Base-by-base conservation (phyloP, 2,329 filamentous ascomycete species). In the Cercospora sp. region DNA sequence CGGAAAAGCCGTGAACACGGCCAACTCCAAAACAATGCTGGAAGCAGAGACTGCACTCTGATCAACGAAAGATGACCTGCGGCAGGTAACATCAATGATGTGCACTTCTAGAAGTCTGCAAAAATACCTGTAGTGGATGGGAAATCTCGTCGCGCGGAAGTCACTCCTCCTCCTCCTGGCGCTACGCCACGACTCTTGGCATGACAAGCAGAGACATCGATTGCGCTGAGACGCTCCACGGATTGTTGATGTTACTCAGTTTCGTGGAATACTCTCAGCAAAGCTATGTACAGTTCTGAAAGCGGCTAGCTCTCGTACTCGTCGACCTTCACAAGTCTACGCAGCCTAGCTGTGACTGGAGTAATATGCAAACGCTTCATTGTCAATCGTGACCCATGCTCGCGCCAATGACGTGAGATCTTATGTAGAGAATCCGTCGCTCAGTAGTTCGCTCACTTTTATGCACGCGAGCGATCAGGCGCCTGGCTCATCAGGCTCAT, bases 401-500 rank as follows among this genome's bases (percentile, higher is more conserved):
- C 60, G 49, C 32, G 34, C 30, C 18, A 55, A 57, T 66, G 40
- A 16, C 43, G 49, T 34, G 28, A 53, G 26, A 18, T 61, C 13
- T 34, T 34, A 60, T 40, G n/a, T 24, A 57, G 53, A 45, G 32
- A 32, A 40, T 28, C 45, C 16, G 7, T 24, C 5, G 10, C 10
- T 51, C 45, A 24, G 21, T 24, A 13, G 10, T 51, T 24, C 45
- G 45, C 45, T 51, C 21, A 51, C 45, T 51, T 24, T 51, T 10
- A 24, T 13, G 45, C 21, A 26, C 21, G 45, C 13, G 45, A 51
- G 21, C 26, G 53, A 13, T 63, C 53, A 66, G 37, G 63, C 66
- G 26, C 66, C 40, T 63, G 71, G 68, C 59, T 80, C 78, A 67
- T 79, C 78, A 6, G 73, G 76, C 70, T 97, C 94, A 70, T 97